Conservation (phyloP, 768 basidiomycete species). For the Asterophora parasitica region DNA sequence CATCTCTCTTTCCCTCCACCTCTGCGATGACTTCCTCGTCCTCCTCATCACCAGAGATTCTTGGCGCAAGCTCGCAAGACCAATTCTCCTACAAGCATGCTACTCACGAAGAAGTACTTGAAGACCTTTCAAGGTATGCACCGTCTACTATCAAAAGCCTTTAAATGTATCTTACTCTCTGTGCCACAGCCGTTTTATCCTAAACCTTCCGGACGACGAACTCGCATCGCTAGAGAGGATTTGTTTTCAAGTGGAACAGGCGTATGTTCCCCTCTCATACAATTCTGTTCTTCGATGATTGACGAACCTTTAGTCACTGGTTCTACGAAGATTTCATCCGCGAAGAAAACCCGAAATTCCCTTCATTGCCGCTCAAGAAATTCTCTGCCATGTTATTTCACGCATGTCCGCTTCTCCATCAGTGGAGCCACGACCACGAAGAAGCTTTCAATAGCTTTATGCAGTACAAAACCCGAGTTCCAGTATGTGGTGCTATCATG, state of each 20-base stretch:
- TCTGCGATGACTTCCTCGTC: constrained; percentile 67
- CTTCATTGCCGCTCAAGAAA: constrained; percentile 82
- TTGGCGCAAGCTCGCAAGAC: constrained; percentile 30
- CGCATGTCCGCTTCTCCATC: constrained; percentile 75
- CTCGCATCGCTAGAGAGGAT: constrained; percentile 86
- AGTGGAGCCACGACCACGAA: constrained; percentile 83
- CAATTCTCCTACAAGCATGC: constrained; percentile 64
- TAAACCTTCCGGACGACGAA: constrained; percentile 94
- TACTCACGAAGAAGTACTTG: constrained; percentile 80
- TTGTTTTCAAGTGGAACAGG: constrained; percentile 99
- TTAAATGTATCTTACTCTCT: background rate
- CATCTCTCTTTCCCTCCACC: constrained; percentile 27
- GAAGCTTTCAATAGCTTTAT: constrained; percentile 86
- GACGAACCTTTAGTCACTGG: constrained; percentile 72
- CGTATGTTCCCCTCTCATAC: constrained; percentile 51
- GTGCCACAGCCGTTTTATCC: constrained; percentile 76
- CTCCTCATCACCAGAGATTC: constrained; percentile 73
- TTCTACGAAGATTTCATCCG: constrained; percentile 99
- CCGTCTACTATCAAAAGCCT: constrained; percentile 11
- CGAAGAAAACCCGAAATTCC: constrained; percentile 82
- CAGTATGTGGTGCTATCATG: constrained; percentile 97
- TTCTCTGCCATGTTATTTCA: constrained; percentile 92
- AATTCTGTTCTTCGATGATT: constrained; percentile 11
- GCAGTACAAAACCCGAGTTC: constrained; percentile 94
- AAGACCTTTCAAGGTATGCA: constrained; percentile 80